Percentiles rank a stretch among this genome's conserved stretches.
Evolutionary conservation across 306 rosid species (phyloP).

Genomic region (Betula pendula): DNA sequence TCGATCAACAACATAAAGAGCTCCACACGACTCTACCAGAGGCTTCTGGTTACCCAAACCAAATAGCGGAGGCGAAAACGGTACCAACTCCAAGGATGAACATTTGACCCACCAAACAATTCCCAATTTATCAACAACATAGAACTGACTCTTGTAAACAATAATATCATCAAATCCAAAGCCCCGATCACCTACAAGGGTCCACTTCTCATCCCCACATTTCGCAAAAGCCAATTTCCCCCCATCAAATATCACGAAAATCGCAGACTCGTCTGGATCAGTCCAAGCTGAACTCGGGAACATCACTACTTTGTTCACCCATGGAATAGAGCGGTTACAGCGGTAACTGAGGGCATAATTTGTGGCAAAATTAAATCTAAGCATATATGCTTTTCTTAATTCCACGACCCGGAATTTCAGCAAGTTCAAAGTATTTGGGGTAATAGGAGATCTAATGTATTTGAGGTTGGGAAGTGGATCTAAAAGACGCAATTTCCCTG

Average conservation of each 20-base stretch:
- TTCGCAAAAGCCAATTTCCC: slow-evolving; percentile 54
- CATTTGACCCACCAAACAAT: slow-evolving; percentile 57
- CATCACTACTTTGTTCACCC: slow-evolving; percentile 44
- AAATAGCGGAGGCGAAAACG: slow-evolving; percentile 55
- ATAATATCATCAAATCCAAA: slow-evolving; percentile 59
- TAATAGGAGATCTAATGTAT: slow-evolving; percentile 17
- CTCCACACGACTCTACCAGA: slow-evolving; percentile 64
- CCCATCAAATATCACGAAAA: slow-evolving; percentile 35
- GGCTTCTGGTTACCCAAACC: slow-evolving; percentile 64
- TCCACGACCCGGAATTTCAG: slow-evolving; percentile 35
- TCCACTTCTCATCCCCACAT: slow-evolving; percentile 44
- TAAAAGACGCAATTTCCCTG: slow-evolving; percentile 25
- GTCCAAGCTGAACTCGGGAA: slow-evolving; percentile 47
- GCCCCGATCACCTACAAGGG: slow-evolving; percentile 38
- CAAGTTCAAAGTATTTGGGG: slow-evolving; percentile 28
- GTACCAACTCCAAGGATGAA: slow-evolving; percentile 39
- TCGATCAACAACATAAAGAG: slow-evolving; percentile 65
- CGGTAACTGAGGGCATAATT: too few species aligned
- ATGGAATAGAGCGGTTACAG: slow-evolving; percentile 1
- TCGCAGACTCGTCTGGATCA: slow-evolving; percentile 25
- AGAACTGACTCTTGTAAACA: slow-evolving; percentile 48
- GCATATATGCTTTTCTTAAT: slow-evolving; percentile 36
- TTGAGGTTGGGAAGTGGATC: slow-evolving; percentile 38
- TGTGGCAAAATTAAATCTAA: slow-evolving; percentile 3
- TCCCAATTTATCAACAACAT: slow-evolving; percentile 68